A percentile compares a stretch with the other conserved stretches of the same genome.
Evolutionary conservation across 257 asterid species (phyloP).

Genomic region (Pogostemon cablin): DNA sequence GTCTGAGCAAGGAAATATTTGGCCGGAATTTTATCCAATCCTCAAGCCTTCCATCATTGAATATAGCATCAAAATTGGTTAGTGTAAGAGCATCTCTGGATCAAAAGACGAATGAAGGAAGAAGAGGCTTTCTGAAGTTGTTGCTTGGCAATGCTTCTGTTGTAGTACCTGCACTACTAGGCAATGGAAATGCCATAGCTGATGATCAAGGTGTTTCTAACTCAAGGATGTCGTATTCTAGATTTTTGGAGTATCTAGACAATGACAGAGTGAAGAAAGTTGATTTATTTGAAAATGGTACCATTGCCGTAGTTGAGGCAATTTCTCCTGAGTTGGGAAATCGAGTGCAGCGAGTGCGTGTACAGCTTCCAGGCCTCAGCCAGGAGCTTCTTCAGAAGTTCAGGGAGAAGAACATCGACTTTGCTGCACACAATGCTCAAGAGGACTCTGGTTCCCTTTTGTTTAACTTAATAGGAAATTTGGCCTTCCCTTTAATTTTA

Average conservation of each 20-base stretch:
- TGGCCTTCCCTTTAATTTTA: constrained; percentile 85
- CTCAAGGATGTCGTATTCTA: constrained; percentile 94
- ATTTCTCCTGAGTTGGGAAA: constrained; percentile 89
- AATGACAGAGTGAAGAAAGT: constrained; percentile 85
- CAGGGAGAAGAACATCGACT: constrained; percentile 89
- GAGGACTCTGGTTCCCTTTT: constrained; percentile 90
- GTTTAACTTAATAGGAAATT: constrained; percentile 79
- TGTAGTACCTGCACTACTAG: constrained; percentile 61
- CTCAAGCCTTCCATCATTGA: constrained; percentile 53
- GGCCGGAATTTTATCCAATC: constrained; percentile 55
- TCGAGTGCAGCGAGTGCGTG: constrained; percentile 87
- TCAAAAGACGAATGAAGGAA: constrained; percentile 53
- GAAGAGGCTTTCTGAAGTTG: constrained; percentile 76
- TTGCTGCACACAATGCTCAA: constrained; percentile 94
- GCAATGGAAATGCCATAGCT: constrained; percentile 71
- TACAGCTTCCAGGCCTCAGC: constrained; percentile 94
- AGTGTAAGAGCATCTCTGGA: constrained; percentile 53
- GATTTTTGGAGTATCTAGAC: constrained; percentile 94
- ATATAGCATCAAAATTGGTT: constrained; percentile 47
- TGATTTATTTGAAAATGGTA: constrained; percentile 88
- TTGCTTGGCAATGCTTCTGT: constrained; percentile 73
- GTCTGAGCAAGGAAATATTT: constrained; percentile 57
- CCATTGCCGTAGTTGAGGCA: constrained; percentile 95
- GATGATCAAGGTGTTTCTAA: constrained; percentile 93
- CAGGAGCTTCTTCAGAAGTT: constrained; percentile 98